These are phyloP conservation scores for Claviceps sp. DNA, from an alignment of 2,329 filamentous ascomycete species.

Conservation along the genomic window DNA sequence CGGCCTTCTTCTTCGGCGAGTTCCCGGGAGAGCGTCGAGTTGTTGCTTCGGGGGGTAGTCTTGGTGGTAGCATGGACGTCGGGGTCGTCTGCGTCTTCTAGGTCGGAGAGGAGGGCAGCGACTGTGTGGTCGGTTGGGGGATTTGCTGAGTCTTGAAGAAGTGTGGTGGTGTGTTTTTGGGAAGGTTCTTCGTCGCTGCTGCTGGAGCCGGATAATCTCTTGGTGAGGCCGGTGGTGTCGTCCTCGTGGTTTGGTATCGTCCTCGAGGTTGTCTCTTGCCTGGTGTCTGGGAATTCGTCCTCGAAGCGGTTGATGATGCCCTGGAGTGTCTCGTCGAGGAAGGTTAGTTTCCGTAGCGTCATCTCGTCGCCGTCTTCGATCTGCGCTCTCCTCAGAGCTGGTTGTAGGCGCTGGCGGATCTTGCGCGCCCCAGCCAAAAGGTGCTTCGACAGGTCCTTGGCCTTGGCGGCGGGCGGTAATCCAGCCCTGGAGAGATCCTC, in stretches of 20 bases:
- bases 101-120: slow-evolving; percentile 12
- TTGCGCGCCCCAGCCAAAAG: slow-evolving; percentile 77
- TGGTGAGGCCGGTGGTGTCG: neutral
- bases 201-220: slow-evolving; percentile 3
- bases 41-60: slow-evolving; percentile 36
- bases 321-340: slow-evolving; percentile 77
- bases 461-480: slow-evolving; percentile 40
- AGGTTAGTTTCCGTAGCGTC: slow-evolving; percentile 70
- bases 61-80: slow-evolving; percentile 27
- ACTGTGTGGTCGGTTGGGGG: too few relatives aligned
- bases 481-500: slow-evolving; percentile 35
- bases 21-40: slow-evolving; percentile 39
- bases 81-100: slow-evolving; percentile 38
- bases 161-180: slow-evolving; percentile 9
- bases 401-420: slow-evolving; percentile 71
- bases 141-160: too few relatives aligned
- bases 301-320: slow-evolving; percentile 93
- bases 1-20: slow-evolving; percentile 45
- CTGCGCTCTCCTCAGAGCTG: slow-evolving; percentile 63
- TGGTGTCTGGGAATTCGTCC: slow-evolving; percentile 86
- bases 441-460: slow-evolving; percentile 88
- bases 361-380: slow-evolving; percentile 56
- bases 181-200: slow-evolving; percentile 10
- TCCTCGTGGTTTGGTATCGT: too few relatives aligned
- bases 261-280: too few relatives aligned